Base-by-base conservation (phyloP, 306 rosid species). In the Cicer arietinum region DNA sequence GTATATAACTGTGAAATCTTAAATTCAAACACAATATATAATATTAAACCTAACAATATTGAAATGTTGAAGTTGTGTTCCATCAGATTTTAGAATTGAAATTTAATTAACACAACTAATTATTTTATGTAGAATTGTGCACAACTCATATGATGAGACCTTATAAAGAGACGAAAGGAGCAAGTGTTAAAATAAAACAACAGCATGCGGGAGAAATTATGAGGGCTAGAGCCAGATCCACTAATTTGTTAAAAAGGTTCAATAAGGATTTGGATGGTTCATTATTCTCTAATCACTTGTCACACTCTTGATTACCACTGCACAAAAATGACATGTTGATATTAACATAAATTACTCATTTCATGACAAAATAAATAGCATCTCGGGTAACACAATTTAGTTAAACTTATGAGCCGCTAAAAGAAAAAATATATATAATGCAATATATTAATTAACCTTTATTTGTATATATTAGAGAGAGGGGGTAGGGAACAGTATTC, bases 401-500 rank as follows among this genome's bases (percentile, higher is more conserved):
- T 43, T 58, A 40, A 58, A 47, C 41, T 35, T 44, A 37, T 66
- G n/a, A 74, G 46, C 76, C 48, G 37, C 8, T 44, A 44, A 44
- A 66, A 20, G 10, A 22, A 5, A 66, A 25, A 25, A 25, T 25
- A 25, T 25, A 44, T 13, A 43, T 10, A 57, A 22, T 2, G 46
- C 8, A 25, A 35, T 5, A 67, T 30, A 30, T 30, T 30, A 5
- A 71, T 70, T 39, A 81, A 65, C 45, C 53, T 16, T 73, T 70
- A 44, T 13, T 14, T 2, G 54, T 57, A 73, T 42, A 42, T 42
- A 42, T 42, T 35, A 60, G 79, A 52, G 52, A 65, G 77, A 6
- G 35, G n/a, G 30, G 44, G 67, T n/a, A 41, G 75, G 75, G 75
- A 70, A 70, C 62, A 76, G 35, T 80, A 51, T 71, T 9, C 83